Conservation (phyloP, 345 rosid genomes). For the Cardiospermum halicacabum region DNA sequence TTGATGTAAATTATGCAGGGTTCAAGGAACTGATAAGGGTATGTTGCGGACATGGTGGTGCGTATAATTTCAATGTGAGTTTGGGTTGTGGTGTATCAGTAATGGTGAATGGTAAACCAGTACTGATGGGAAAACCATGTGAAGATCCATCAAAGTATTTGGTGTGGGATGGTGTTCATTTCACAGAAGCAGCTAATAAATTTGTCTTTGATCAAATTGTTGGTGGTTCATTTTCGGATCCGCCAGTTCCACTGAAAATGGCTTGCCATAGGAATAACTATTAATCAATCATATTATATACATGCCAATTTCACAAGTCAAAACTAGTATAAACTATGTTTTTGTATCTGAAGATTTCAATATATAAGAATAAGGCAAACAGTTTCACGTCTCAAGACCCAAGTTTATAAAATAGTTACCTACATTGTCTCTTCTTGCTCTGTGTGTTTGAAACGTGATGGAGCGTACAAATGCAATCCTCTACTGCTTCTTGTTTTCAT, state of each 20-base stretch:
- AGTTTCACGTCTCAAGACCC: too few species aligned
- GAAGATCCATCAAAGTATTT: constrained; percentile 33
- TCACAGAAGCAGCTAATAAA: constrained; percentile 42
- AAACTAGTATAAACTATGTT: too few species aligned
- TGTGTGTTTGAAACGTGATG: too few species aligned
- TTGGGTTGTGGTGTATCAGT: constrained; percentile 50
- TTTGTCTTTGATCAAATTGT: constrained; percentile 29
- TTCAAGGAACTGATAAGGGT: constrained; percentile 50
- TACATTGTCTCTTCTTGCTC: too few species aligned
- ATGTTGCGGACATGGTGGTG: constrained; percentile 87
- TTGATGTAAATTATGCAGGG: constrained; percentile 28
- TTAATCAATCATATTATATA: too few species aligned
- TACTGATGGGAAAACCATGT: constrained; percentile 48
- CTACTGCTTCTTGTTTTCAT: neutral
- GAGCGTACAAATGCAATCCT: neutral
- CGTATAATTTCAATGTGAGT: constrained; percentile 48
- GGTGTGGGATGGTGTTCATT: constrained; percentile 55
- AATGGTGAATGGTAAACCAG: constrained; percentile 38
- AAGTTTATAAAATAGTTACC: too few species aligned
- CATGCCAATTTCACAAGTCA: too few species aligned
- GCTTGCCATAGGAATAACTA: constrained; percentile 28
- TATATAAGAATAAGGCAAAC: too few species aligned
- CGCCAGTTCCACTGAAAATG: constrained; percentile 32
- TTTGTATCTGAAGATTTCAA: too few species aligned
- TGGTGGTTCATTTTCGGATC: constrained; percentile 34